Evolutionary conservation across 768 basidiomycete genomes (phyloP).

Genomic region (Rhizopogon sp.): DNA sequence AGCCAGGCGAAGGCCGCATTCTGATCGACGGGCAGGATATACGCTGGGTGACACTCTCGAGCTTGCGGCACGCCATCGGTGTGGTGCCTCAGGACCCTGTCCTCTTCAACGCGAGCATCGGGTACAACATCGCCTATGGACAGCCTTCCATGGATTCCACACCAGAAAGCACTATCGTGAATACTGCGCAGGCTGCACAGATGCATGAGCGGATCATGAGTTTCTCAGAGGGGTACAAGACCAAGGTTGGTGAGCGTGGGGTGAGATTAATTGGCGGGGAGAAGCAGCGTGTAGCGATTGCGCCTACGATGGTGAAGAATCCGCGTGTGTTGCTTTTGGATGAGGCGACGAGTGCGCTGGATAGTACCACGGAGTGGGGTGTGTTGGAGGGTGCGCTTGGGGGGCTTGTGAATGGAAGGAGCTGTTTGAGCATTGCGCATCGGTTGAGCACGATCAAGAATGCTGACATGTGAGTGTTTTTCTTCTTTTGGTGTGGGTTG

Average conservation of each 20-base stretch:
- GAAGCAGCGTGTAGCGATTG: constrained; percentile 87
- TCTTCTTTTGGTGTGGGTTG: constrained; percentile 32
- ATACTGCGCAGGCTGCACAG: constrained; percentile 75
- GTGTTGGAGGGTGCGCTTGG: constrained; percentile 57
- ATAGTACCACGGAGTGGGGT: constrained; percentile 87
- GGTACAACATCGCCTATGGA: constrained; percentile 66
- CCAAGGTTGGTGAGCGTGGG: constrained; percentile 87
- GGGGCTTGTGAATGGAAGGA: constrained; percentile 9
- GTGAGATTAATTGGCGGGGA: constrained; percentile 83
- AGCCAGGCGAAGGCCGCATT: constrained; percentile 74
- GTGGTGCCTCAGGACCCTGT: constrained; percentile 68
- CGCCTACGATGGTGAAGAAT: constrained; percentile 81
- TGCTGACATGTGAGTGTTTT: constrained; percentile 49
- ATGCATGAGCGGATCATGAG: constrained; percentile 82
- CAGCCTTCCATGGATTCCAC: constrained; percentile 48
- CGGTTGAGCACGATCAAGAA: constrained; percentile 45
- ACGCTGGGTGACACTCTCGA: constrained; percentile 78
- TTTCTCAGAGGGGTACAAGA: constrained; percentile 85
- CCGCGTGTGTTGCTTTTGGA: constrained; percentile 78
- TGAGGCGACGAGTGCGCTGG: constrained; percentile 79
- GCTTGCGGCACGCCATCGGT: constrained; percentile 76
- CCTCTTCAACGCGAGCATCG: constrained; percentile 66
- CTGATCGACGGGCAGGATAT: constrained; percentile 85
- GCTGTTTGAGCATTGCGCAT: constrained; percentile 23
- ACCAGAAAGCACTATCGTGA: constrained; percentile 61